Percentiles rank a stretch among this genome's conserved stretches.
phyloP scores from a whole-genome alignment of 305 asterid genomes.

The Rubia tinctorum region DNA sequence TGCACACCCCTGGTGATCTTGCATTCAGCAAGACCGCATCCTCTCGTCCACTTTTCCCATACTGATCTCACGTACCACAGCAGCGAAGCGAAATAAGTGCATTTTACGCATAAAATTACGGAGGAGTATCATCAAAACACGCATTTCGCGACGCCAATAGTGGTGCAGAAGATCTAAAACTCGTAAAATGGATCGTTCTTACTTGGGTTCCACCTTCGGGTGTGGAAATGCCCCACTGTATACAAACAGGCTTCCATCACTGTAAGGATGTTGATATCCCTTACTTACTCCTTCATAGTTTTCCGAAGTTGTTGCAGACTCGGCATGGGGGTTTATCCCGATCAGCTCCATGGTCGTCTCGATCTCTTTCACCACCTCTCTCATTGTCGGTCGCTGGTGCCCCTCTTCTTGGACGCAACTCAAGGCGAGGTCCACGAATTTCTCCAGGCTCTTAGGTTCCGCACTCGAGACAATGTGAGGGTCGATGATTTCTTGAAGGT shows the following conservation, averaged over 20 bases:
- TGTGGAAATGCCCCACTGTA: slow-evolving; percentile 53
- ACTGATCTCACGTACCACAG: too few species aligned
- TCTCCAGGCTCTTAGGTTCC: slow-evolving; percentile 36
- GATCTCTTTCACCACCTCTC: slow-evolving; percentile 43
- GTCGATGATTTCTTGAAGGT: slow-evolving; percentile 38
- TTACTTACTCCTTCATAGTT: slow-evolving; percentile 50
- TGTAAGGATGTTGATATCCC: slow-evolving; percentile 52
- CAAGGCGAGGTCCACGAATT: slow-evolving; percentile 39
- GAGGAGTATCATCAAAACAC: too few species aligned
- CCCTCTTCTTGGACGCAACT: slow-evolving; percentile 38
- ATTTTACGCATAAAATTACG: too few species aligned
- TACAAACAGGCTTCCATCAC: slow-evolving; percentile 53
- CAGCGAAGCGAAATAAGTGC: too few species aligned
- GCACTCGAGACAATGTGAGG: slow-evolving; percentile 26
- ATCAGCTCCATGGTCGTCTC: slow-evolving; percentile 57
- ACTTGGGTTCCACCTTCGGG: slow-evolving; percentile 55
- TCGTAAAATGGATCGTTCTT: slow-evolving; percentile 10
- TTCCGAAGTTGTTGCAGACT: slow-evolving; percentile 68
- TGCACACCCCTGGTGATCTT: too few species aligned
- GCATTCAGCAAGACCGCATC: too few species aligned
- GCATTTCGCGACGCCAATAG: too few species aligned
- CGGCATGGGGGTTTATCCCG: slow-evolving; percentile 73
- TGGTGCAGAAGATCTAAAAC: too few species aligned
- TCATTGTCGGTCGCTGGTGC: slow-evolving; percentile 36
- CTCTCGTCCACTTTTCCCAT: too few species aligned